Evolutionary conservation across 257 asterid genomes (phyloP), one percentile per base, ranked within the genome.

Genomic region (Fraxinus anomala): DNA sequence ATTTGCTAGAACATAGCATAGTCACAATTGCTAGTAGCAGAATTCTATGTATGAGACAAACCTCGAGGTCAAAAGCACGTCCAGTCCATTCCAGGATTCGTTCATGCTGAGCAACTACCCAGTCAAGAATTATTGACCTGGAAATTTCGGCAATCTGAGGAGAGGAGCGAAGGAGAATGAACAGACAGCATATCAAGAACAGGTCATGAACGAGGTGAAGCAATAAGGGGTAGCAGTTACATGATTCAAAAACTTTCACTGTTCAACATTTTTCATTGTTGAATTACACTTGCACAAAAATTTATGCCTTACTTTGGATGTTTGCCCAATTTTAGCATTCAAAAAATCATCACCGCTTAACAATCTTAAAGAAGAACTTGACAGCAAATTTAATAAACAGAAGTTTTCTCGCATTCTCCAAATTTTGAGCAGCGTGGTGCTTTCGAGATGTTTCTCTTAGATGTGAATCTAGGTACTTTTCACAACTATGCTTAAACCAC

Each of bases 61-160:
- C 99, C 99, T 93, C 99, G 67, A 93, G 96, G 87, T 91, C 97
- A 88, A 89, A 92, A 85, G 97, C 90, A 75, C 99, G 96, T 14
- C 97, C 96, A 73, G 97, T 92, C 99, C 99, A 93, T 82, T 95
- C 97, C 80, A 95, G 91, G 82, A 91, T 89, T 79, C 92, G 89
- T 68, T 82, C 91, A 77, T 93, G 91, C 83, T 95, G 99, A 61
- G 93, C 91, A 66, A 95, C 96, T 78, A 95, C 90, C 99, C 99
- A 95, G 78, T 95, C 99, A 84, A 93, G 97, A 86, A 95, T 84
- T 82, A 92, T 83, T 82, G 99, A 86, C 86, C 88, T 88, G 30
- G 98, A 86, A 80, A 95, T 73, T 83, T 89, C 97, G 72, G 91
- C 89, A 74, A 95, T 92, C 99, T 95, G 87, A 75, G 61, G 70